phyloP scores from a whole-genome alignment of 805 yeast genomes.

The Saturnispora ahearnii region DNA sequence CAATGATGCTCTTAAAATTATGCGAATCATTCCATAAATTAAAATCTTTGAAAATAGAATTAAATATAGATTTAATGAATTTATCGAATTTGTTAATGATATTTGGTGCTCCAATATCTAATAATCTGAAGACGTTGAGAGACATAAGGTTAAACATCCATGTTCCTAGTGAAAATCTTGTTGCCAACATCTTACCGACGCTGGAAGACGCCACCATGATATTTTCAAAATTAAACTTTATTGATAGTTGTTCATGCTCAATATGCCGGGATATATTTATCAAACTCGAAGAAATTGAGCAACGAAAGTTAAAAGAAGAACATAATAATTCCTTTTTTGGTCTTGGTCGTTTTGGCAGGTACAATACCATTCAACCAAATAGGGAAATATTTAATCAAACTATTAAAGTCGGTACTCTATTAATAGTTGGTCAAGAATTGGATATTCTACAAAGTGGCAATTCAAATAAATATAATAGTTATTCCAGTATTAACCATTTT shows the following conservation, averaged over 20 bases:
- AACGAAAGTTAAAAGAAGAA: background rate
- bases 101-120: constrained; percentile 24
- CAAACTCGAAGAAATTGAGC: constrained; percentile 1
- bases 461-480: constrained; percentile 6
- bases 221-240: constrained; percentile 24
- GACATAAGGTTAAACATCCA: constrained; percentile 23
- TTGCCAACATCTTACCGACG: constrained; percentile 23
- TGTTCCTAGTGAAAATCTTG: constrained; percentile 25
- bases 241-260: constrained; percentile 20
- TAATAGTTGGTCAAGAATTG: constrained; percentile 26
- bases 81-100: constrained; percentile 28
- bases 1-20: constrained; percentile 26
- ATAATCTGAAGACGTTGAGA: constrained; percentile 18
- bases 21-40: constrained; percentile 22
- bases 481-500: constrained; percentile 12
- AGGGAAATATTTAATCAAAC: constrained; percentile 17
- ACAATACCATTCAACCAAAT: constrained; percentile 1
- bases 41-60: constrained; percentile 17
- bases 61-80: constrained; percentile 22
- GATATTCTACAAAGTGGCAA: constrained; percentile 17
- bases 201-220: constrained; percentile 23
- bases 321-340: constrained; percentile 6
- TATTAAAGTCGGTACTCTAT: constrained; percentile 24
- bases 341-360: constrained; percentile 9
- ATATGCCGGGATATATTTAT: constrained; percentile 16